A percentile compares a stretch with the other conserved stretches of the same genome.
Conservation (phyloP, 306 rosid genomes). For the Leucaena leucocephala region DNA sequence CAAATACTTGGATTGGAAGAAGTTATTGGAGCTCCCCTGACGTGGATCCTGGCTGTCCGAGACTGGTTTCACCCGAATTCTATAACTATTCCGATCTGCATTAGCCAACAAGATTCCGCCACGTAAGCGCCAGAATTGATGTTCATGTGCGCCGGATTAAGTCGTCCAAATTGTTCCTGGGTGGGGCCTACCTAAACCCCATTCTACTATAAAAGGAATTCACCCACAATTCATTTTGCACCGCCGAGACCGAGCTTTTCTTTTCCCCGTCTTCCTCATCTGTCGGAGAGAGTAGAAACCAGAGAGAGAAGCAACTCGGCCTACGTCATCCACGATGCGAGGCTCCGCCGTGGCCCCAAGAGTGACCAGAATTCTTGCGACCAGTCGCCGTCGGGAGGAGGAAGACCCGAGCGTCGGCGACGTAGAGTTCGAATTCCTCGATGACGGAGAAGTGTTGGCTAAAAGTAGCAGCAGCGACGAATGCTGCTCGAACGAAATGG, state of each 20-base stretch:
- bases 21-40: slow-evolving; percentile 56
- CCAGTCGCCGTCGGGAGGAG: slow-evolving; percentile 9
- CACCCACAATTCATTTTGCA: not conserved
- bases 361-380: slow-evolving; percentile 30
- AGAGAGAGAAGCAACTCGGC: not conserved
- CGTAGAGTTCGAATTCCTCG: slow-evolving; percentile 66
- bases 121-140: slow-evolving; percentile 23
- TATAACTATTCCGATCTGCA: slow-evolving; percentile 27
- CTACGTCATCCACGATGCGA: slow-evolving; percentile 27
- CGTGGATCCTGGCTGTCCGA: slow-evolving; percentile 82
- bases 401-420: slow-evolving; percentile 40
- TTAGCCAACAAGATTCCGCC: slow-evolving; percentile 33
- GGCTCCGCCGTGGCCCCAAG: slow-evolving; percentile 29
- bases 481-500: slow-evolving; percentile 36
- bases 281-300: not conserved
- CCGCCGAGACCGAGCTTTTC: not conserved
- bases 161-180: slow-evolving; percentile 2
- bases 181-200: slow-evolving; percentile 38
- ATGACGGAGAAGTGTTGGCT: slow-evolving; percentile 39
- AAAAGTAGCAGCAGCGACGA: slow-evolving; percentile 40
- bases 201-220: slow-evolving; percentile 23
- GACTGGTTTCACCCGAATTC: not conserved
- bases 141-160: slow-evolving; percentile 57
- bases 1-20: slow-evolving; percentile 36
- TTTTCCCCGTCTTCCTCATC: no score